phyloP scores from a whole-genome alignment of 495 filamentous ascomycete genomes.

The Astrocystis sublimbata region DNA sequence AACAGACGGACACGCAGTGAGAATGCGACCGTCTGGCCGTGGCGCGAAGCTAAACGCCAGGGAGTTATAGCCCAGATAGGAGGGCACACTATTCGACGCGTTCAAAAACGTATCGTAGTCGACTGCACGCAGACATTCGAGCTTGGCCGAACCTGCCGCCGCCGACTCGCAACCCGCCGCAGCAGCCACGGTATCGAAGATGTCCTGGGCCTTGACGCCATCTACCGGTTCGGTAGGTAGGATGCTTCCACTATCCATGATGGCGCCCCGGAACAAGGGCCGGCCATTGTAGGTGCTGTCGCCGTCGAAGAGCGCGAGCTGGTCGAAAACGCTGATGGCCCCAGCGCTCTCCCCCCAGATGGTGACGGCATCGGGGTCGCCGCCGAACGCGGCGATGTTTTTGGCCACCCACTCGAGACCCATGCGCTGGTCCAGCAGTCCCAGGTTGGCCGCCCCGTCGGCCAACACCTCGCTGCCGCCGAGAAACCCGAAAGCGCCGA shows the following conservation, averaged over 20 bases:
- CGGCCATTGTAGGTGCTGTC: slow-evolving; percentile 69
- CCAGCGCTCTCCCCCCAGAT: slow-evolving; percentile 77
- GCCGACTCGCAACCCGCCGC: slow-evolving; percentile 64
- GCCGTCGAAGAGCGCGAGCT: slow-evolving; percentile 68
- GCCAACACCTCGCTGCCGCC: slow-evolving; percentile 62
- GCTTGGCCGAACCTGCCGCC: slow-evolving; percentile 55
- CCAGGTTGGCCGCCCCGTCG: slow-evolving; percentile 63
- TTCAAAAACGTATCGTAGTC: slow-evolving; percentile 62
- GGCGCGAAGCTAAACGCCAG: slow-evolving; percentile 65
- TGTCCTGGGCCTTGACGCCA: slow-evolving; percentile 58
- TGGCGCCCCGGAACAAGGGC: slow-evolving; percentile 67
- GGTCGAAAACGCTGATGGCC: slow-evolving; percentile 68
- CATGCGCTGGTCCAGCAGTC: slow-evolving; percentile 66
- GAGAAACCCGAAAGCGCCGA: slow-evolving; percentile 62
- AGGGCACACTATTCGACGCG: slow-evolving; percentile 67
- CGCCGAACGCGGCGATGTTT: slow-evolving; percentile 69
- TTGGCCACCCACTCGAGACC: slow-evolving; percentile 64
- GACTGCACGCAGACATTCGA: slow-evolving; percentile 61
- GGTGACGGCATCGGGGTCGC: slow-evolving; percentile 64
- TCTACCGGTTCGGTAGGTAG: slow-evolving; percentile 66
- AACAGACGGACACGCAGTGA: slow-evolving; percentile 58
- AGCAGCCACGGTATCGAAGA: slow-evolving; percentile 64
- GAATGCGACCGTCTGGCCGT: slow-evolving; percentile 60
- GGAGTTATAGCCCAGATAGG: slow-evolving; percentile 62
- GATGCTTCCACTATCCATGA: slow-evolving; percentile 71